phyloP scores from a whole-genome alignment of 1,139 yeast genomes.

The Taiozyma sp. region DNA sequence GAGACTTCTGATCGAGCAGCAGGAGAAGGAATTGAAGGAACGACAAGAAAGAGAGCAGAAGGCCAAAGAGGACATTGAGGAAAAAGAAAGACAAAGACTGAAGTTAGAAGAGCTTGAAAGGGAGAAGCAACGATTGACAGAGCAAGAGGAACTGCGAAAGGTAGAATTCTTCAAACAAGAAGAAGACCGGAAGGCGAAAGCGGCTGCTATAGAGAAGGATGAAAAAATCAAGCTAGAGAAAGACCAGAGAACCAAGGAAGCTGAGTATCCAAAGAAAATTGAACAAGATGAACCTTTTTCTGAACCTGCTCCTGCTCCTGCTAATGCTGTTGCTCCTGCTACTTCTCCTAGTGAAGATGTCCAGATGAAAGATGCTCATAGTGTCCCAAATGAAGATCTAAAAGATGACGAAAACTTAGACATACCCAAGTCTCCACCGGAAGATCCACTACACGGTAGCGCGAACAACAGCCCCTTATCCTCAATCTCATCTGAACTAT shows the following conservation, averaged over 20 bases:
- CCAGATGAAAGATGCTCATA: background rate
- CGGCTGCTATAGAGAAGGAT: no score
- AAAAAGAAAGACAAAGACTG: constrained; percentile 4
- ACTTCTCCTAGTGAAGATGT: background rate
- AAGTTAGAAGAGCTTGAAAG: background rate
- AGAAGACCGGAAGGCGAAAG: background rate
- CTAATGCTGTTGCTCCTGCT: background rate
- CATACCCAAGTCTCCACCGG: background rate
- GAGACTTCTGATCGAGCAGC: constrained; percentile 1
- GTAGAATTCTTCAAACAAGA: background rate
- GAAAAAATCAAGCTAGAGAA: background rate
- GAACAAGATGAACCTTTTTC: background rate
- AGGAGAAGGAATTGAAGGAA: constrained; percentile 1
- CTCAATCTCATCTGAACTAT: background rate
- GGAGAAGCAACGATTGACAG: constrained; percentile 1
- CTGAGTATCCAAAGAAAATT: background rate
- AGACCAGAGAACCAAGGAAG: background rate
- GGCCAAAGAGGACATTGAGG: constrained; percentile 2
- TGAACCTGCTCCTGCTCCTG: no score
- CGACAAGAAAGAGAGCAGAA: constrained; percentile 4
- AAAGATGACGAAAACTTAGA: background rate
- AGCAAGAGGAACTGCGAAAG: background rate
- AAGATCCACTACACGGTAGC: background rate
- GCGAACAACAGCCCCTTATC: background rate
- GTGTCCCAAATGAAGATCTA: background rate